Percentiles rank a stretch among this genome's conserved stretches.
Conservation (phyloP, 2,329 filamentous ascomycete genomes). For the Aspergillus spinulosporus region DNA sequence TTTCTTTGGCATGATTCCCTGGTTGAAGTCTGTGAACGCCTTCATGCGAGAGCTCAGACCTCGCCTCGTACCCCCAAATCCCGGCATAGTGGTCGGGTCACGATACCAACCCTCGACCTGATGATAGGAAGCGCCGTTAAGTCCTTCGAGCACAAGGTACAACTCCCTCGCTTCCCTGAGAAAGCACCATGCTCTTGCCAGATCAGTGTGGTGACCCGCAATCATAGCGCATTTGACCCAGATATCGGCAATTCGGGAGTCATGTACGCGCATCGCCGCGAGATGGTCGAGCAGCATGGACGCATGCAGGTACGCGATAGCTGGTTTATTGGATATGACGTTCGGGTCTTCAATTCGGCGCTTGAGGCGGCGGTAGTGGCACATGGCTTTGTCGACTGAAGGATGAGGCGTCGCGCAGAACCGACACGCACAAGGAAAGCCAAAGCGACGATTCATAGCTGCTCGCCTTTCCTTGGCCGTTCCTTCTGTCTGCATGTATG, state of each 20-base stretch:
- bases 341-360: neutral
- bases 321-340: conserved; percentile 18
- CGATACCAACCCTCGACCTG: conserved; percentile 12
- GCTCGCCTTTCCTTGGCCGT: conserved; percentile 13
- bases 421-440: conserved; percentile 29
- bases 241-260: conserved; percentile 20
- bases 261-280: conserved; percentile 7
- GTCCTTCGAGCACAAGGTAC: conserved; percentile 18
- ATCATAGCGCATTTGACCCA: conserved; percentile 27
- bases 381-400: conserved; percentile 18
- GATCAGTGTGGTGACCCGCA: conserved; percentile 26
- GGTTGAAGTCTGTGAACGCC: neutral
- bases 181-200: conserved; percentile 24
- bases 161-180: conserved; percentile 18
- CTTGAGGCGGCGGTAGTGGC: conserved; percentile 11
- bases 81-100: conserved; percentile 13
- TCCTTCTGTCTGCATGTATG: conserved; percentile 20
- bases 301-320: conserved; percentile 16
- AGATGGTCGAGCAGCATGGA: conserved; percentile 14
- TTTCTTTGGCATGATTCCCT: neutral
- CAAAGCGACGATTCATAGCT: conserved; percentile 15
- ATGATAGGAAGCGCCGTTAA: conserved; percentile 8
- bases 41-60: conserved; percentile 15
- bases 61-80: conserved; percentile 19
- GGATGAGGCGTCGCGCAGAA: conserved; percentile 18